These are phyloP conservation scores for Petunia axillaris DNA, from an alignment of 257 asterid species.

Conservation along the genomic window DNA sequence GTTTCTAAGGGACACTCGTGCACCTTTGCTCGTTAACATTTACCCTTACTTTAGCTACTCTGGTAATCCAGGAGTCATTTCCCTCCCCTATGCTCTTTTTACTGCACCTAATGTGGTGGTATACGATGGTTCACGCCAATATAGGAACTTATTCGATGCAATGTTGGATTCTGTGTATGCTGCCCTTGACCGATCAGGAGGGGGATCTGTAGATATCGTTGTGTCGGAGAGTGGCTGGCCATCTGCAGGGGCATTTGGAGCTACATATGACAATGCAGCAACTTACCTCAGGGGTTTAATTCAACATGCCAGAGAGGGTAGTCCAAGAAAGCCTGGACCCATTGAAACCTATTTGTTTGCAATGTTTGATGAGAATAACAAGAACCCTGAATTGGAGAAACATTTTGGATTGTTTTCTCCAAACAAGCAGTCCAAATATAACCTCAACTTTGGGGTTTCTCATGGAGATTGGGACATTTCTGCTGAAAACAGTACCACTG, in stretches of 20 bases:
- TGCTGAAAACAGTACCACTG: not conserved
- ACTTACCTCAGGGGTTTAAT: constrained; percentile 25
- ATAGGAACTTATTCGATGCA: no score
- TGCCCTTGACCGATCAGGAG: constrained; percentile 45
- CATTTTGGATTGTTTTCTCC: no score
- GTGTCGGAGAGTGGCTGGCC: constrained; percentile 52
- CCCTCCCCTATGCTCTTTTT: constrained; percentile 39
- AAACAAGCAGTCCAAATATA: not conserved
- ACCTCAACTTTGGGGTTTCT: not conserved
- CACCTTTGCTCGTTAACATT: constrained; percentile 40
- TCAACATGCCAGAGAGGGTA: constrained; percentile 7
- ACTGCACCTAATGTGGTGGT: not conserved
- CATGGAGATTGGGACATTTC: not conserved
- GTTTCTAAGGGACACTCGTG: constrained; percentile 13
- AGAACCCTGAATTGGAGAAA: no score
- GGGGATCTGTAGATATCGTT: constrained; percentile 26
- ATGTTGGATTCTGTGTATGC: constrained; percentile 33
- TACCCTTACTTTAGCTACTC: constrained; percentile 48
- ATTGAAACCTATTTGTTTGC: not conserved
- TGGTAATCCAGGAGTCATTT: not conserved
- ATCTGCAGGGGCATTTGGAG: constrained; percentile 29
- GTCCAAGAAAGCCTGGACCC: constrained; percentile 32
- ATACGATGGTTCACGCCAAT: no score
- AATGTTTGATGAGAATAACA: no score
- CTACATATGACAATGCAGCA: constrained; percentile 24